Evolutionary conservation across 768 basidiomycete species (phyloP), one percentile per base, ranked within the genome.

Genomic region (Boletus rubroflammeus): DNA sequence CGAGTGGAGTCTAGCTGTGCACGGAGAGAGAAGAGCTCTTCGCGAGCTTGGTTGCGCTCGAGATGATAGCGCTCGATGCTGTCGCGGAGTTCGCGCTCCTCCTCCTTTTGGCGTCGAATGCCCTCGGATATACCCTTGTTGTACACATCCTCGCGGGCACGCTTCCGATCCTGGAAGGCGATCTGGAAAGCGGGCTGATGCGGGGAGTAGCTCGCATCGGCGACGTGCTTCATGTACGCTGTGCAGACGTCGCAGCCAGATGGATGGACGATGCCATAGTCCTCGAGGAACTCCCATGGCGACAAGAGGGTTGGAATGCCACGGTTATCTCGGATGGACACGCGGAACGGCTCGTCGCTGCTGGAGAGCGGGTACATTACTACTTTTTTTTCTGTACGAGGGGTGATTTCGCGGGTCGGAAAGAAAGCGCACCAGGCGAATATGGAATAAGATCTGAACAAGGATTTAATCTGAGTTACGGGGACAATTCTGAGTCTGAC

Each of bases 51-150:
- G 47, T 68, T 70, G 50, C 72, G 69, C 65, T 76, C 73, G 45
- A 62, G 54, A 42, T 67, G 71, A 51, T 64, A 67, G 38, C 58
- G 68, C 46, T 77, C 76, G 11, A 61, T 40, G 15, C 66, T 66
- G 47, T 75, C 70, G 31, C 68, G 58, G 11, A 71, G 64, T 29
- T 67, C 69, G 34, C 70, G 65, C 36, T 74, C 70, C 41, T 76
- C 73, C 44, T 69, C 68, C 54, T 72, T 73, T 42, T 77, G 75
- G 40, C 70, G 75, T 21, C 75, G 73, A 8, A 71, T 59, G 48
- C 76, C 76, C 53, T 77, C 76, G 26, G 61, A 55, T 43, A 76
- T 13, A 15, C 76, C 76, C 57, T 75, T 76, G 62, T 59, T 70
- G 61, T 68, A 73, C 53, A 68, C 59, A 13, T 70, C 71, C 50